These are phyloP conservation scores for Microcos paniculata DNA, from an alignment of 345 rosid species.

Conservation along the genomic window DNA sequence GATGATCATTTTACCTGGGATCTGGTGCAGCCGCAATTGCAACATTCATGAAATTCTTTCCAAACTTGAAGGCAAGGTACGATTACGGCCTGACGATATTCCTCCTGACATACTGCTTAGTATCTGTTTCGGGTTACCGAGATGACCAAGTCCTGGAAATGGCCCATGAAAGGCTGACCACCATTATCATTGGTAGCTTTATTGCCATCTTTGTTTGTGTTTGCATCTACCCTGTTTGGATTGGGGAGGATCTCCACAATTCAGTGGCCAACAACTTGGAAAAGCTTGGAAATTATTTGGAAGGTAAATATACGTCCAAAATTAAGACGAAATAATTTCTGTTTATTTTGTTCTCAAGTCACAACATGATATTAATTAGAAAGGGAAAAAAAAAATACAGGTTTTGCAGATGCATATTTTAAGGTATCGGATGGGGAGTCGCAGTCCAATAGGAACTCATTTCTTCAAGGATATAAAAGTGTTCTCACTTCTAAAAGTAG, in stretches of 20 bases:
- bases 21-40: slow-evolving; percentile 20
- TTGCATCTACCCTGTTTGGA: slow-evolving; percentile 24
- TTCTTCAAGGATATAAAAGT: slow-evolving; percentile 25
- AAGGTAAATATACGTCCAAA: too few species aligned
- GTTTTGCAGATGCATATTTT: slow-evolving; percentile 23
- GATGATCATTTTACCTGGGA: too few species aligned
- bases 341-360: too few species aligned
- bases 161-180: slow-evolving; percentile 25
- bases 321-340: too few species aligned
- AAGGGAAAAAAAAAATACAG: neutral
- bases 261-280: slow-evolving; percentile 12
- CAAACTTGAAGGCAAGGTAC: slow-evolving; percentile 38
- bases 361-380: too few species aligned
- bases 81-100: slow-evolving; percentile 40
- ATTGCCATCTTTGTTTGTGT: neutral
- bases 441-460: neutral
- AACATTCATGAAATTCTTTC: slow-evolving; percentile 33
- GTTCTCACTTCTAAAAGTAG: slow-evolving; percentile 29
- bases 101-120: slow-evolving; percentile 34
- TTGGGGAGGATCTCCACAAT: slow-evolving; percentile 27
- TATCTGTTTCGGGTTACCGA: slow-evolving; percentile 29
- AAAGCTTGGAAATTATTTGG: slow-evolving; percentile 24
- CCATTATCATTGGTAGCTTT: slow-evolving; percentile 29
- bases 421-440: neutral
- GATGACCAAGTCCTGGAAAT: neutral